Evolutionary conservation across 495 filamentous ascomycete genomes (phyloP), one percentile per base, ranked within the genome.

Genomic region (Friedmanniomyces simplex): DNA sequence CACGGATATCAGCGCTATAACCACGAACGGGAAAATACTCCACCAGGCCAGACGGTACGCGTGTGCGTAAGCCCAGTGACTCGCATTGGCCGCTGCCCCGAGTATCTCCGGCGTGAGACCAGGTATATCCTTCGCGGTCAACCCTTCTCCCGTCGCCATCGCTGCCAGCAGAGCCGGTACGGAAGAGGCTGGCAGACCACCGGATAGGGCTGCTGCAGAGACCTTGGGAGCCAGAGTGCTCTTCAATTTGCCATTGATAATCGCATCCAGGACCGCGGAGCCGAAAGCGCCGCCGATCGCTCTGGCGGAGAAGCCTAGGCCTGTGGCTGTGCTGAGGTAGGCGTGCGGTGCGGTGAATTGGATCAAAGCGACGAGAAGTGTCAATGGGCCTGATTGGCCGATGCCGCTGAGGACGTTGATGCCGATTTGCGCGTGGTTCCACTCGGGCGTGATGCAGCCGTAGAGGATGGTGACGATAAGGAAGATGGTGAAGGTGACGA

Each of bases 241-340:
- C 3, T 60, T 53, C 5, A 79, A 55, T 16, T 74, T 72, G 49
- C 71, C 68, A 57, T 79, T 78, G 54, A 78, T 76, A 48, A 81
- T 78, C 20, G 76, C 75, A 55, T 76, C 70, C 6, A 81, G 66
- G n/a, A 78, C 75, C 2, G 77, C 77, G 1, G 74, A 77, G 0
- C 76, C 77, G 52, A 79, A 79, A 0, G 78, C 78, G 24, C 77
- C 76, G 26, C 77, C 76, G 54, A 81, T 76, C 22, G 77, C 77
- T 30, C 76, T 64, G 11, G 77, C 76, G 7, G 75, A 77, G 68
- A 79, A 79, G 14, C 73, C 76, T 0, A 81, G 71, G 1, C 77
- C 78, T 1, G 78, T 79, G 0, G 78, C 76, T 1, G 77, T 81
- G 7, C 73, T 75, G 22, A 81, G 71, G 61, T 73, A 79, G 8